A percentile compares a stretch with the other conserved stretches of the same genome.
These are phyloP conservation scores for Hypericum androsaemum DNA, from an alignment of 345 rosid species.

Conservation along the genomic window DNA sequence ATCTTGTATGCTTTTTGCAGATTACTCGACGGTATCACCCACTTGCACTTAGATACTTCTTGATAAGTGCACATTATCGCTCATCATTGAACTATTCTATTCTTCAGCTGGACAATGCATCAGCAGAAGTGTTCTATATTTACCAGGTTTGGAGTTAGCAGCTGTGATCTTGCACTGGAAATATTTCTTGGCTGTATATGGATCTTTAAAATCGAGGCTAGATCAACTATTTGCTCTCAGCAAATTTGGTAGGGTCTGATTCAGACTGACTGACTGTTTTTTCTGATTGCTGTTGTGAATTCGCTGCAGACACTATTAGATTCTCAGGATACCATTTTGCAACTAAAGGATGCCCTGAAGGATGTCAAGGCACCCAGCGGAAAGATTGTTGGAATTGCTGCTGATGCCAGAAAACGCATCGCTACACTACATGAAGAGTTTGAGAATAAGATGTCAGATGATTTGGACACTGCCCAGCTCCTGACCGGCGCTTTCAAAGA, in stretches of 20 bases:
- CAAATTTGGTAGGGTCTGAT: no score
- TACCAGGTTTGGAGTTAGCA: conserved; percentile 52
- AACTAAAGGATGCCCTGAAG: conserved; percentile 30
- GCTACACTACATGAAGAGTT: conserved; percentile 44
- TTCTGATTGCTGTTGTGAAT: no score
- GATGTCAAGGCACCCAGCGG: conserved; percentile 24
- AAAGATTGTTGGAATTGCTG: conserved; percentile 25
- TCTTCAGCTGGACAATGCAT: conserved; percentile 60
- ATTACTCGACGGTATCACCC: conserved; percentile 65
- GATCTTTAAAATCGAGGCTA: no score
- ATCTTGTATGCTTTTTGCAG: conserved; percentile 22
- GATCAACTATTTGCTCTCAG: no score
- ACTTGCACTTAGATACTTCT: conserved; percentile 67
- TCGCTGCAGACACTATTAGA: conserved; percentile 58
- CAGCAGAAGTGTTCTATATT: conserved; percentile 62
- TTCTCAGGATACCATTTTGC: conserved; percentile 49
- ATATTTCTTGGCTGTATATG: neutral
- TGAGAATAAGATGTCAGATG: conserved; percentile 64
- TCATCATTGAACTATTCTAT: conserved; percentile 67
- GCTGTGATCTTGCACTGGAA: neutral
- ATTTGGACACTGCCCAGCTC: conserved; percentile 64
- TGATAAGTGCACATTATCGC: conserved; percentile 75
- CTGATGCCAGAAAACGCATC: conserved; percentile 51
- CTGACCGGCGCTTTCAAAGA: conserved; percentile 82
- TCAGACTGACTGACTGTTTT: no score